Base-by-base conservation (phyloP, 2,329 filamentous ascomycete genomes). In the Xylariaceae sp. region DNA sequence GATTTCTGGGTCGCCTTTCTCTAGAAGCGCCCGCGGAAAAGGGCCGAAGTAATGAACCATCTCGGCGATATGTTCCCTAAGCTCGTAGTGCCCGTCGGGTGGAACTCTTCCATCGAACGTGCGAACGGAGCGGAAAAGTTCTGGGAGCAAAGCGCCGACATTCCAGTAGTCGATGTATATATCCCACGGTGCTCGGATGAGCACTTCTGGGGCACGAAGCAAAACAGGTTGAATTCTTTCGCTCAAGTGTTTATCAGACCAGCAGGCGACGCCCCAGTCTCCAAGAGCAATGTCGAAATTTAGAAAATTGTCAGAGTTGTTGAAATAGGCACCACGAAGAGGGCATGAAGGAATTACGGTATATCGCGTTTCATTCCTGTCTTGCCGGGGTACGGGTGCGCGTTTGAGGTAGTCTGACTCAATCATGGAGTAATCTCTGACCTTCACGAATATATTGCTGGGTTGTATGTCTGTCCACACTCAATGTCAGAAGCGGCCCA, bases 191-290 rank as follows among this genome's bases (percentile, higher is more conserved):
- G 62, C 62, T 17, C 18, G 31, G 28, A 63, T 56, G 7, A 65
- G 44, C 4, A 63, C 61, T 45, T 64, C 63, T 14, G 63, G 62
- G 6, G 61, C 45, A n/a, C 60, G 58, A 6, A 65, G 57, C n/a
- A 42, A n/a, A n/a, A 59, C 46, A n/a, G 62, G 62, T 42, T 64
- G 61, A 36, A 63, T 60, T 14, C 45, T 36, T 43, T 57, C 53
- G 1, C 36, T 43, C 5, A 61, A 51, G 36, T 64, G 51, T 4
- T 59, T 54, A 34, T 43, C 42, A 7, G 51, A 42, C 56, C 60
- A 65, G 12, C 52, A 54, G 6, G 63, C 43, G 7, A 59, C 56
- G 2, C 58, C 62, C 56, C 58, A 64, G 28, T 65, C 62, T 16
- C 58, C 54, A 11, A 65, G 54, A 18, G 48, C 54, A 31, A 64